Evolutionary conservation across 2,329 filamentous ascomycete species (phyloP), one percentile per base, ranked within the genome.

Genomic region (Curvularia sp.): DNA sequence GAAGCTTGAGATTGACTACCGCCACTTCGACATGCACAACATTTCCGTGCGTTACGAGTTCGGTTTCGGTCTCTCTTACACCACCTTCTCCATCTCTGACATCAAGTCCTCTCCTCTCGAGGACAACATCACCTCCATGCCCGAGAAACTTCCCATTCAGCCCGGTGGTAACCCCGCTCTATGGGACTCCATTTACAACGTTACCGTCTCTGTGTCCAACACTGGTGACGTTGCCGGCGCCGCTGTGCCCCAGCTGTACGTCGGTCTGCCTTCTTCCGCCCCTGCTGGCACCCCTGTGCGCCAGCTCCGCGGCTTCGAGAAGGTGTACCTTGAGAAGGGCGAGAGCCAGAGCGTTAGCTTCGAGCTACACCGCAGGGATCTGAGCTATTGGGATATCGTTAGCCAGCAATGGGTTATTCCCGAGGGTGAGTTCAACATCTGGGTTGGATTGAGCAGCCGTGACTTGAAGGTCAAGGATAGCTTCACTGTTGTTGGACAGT

Each of bases 321-420:
- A 86, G 75, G 69, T 83, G 1, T 69, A 72, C 25, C 73, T 87
- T 1, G 66, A 73, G n/a, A 63, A 77, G 0, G 91, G 91, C 19
- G 78, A 86, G 75, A 86, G 83, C 47, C 81, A 81, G n/a, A 84
- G 82, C 3, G 95, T 95, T 78, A 81, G 76, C 0, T 88, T 86
- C 1, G 83, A 87, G 28, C 77, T 97, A 50, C 92, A 87, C 21
- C 84, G 93, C 34, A 86, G 92, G 55, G 93, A 97, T 72, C 66
- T 97, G 59, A 92, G 89, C 75, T 95, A 92, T 80, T 97, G 93
- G 93, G 91, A 96, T 65, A 80, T 86, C 1, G 81, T 74, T 0
- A 75, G 79, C 19, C 92, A 97, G 82, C 88, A 97, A 80, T 97
- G 93, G 93, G 84, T 92, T 27, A 75, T 71, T 63, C 75, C 58